These are phyloP conservation scores for Pseudogymnoascus sp. DNA, from an alignment of 2,329 filamentous ascomycete genomes.

Conservation along the genomic window DNA sequence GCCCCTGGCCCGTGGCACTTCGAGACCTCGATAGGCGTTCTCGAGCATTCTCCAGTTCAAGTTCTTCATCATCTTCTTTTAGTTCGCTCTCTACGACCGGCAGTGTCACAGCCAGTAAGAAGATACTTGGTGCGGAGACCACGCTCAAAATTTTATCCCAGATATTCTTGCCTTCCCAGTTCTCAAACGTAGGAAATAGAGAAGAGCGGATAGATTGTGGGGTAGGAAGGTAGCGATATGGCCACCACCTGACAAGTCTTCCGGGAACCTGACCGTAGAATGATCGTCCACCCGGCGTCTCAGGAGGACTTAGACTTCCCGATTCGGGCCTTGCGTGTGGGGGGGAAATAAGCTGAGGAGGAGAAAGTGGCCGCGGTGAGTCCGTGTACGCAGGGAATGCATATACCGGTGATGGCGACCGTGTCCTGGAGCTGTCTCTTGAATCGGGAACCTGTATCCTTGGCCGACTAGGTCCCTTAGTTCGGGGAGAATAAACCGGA, in stretches of 20 bases:
- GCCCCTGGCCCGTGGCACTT: not conserved
- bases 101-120: slow-evolving; percentile 79
- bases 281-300: slow-evolving; percentile 16
- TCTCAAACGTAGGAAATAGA: slow-evolving; percentile 78
- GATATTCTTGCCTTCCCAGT: slow-evolving; percentile 73
- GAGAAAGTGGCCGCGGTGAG: slow-evolving; percentile 24
- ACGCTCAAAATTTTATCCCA: slow-evolving; percentile 76
- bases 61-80: slow-evolving; percentile 36
- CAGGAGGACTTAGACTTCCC: not conserved
- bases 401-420: slow-evolving; percentile 21
- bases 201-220: slow-evolving; percentile 63
- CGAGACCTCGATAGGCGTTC: not conserved
- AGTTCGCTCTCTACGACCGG: slow-evolving; percentile 75
- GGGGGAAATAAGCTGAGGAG: not conserved
- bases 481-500: slow-evolving; percentile 14
- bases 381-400: slow-evolving; percentile 27
- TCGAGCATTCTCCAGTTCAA: not conserved
- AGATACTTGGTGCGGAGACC: slow-evolving; percentile 80
- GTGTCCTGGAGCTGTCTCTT: slow-evolving; percentile 23
- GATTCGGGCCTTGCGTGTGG: not conserved
- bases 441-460: slow-evolving; percentile 25
- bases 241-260: slow-evolving; percentile 65
- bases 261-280: slow-evolving; percentile 12
- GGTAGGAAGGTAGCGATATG: slow-evolving; percentile 61
- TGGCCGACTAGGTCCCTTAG: slow-evolving; percentile 17